Base-by-base conservation (phyloP, 208 protist species). In the Crithidia mellificae region DNA sequence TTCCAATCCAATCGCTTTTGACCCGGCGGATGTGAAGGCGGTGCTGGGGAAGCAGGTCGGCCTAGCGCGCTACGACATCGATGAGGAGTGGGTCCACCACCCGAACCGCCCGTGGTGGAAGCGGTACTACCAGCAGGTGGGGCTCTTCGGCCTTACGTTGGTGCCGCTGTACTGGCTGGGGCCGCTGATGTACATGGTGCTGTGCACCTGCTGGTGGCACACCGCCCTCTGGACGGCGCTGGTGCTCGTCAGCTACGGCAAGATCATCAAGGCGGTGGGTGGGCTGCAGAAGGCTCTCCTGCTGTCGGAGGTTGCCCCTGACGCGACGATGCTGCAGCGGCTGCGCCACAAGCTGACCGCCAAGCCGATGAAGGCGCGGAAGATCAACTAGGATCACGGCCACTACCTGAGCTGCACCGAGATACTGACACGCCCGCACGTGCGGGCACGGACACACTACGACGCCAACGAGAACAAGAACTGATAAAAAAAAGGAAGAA, bases 1-100 rank as follows among this genome's bases (percentile, higher is more conserved):
- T 14, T 81, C 53, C 22, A 90, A 83, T 70, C 87, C 88, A 8
- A 64, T 90, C 41, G 78, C 77, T 30, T 95, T 93, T 53, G 82
- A 90, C 49, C 44, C 55, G 11, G 62, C 78, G 19, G 81, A 90
- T 47, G 74, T 93, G 46, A 70, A 68, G 36, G 80, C 63, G 49
- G 87, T 91, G 25, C 57, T 84, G 32, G 85, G 87, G 24, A 64
- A 85, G 30, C 49, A 80, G 20, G 78, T 72, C 54, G 78, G 63
- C n/a, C 47, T 91, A 32, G 51, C 78, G 6, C 52, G 72, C 55
- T 89, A 87, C 63, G 85, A 94, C 67, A 72, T 73, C 36, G 80
- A 90, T 49, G 72, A 77, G 47, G 65, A 49, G 43, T 29, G 52
- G 7, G 46, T 77, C 39, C 50, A 32, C 15, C 72, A 72, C 52